These are phyloP conservation scores for Hyparrhenia diplandra DNA, from an alignment of 176 grass and related monocot species.

Conservation along the genomic window DNA sequence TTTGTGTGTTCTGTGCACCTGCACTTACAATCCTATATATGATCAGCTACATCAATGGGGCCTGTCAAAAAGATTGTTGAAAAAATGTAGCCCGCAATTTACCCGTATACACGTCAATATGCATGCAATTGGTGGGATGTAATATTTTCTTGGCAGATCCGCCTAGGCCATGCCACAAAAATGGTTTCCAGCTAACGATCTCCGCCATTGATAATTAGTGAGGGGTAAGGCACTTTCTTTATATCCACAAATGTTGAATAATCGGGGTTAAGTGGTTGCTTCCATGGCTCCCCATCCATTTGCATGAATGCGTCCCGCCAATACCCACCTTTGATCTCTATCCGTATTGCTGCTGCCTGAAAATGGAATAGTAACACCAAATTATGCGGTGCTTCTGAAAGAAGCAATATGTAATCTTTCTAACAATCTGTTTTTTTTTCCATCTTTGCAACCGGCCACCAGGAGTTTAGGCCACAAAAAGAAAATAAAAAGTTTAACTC, in stretches of 20 bases:
- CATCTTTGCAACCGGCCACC: background rate
- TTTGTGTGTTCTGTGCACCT: too few relatives aligned
- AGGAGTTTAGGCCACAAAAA: background rate
- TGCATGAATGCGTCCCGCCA: slow-evolving; percentile 92
- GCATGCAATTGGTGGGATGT: background rate
- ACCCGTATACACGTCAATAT: background rate
- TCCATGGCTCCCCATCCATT: slow-evolving; percentile 99
- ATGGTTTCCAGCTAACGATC: slow-evolving; percentile 39
- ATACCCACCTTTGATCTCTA: slow-evolving; percentile 89
- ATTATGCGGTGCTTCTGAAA: background rate
- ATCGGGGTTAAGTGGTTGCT: slow-evolving; percentile 63
- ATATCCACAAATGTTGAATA: slow-evolving; percentile 94
- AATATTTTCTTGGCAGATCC: background rate
- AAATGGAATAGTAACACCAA: slow-evolving; percentile 21
- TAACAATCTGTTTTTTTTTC: too few relatives aligned
- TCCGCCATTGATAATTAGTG: slow-evolving; percentile 64
- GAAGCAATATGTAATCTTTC: too few relatives aligned
- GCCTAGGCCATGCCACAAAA: background rate
- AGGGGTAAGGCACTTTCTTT: slow-evolving; percentile 78
- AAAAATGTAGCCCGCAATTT: background rate
- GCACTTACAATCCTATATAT: too few relatives aligned
- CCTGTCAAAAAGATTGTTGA: background rate
- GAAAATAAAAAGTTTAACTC: background rate
- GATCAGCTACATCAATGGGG: too few relatives aligned
- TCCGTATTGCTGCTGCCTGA: slow-evolving; percentile 81